phyloP scores from a whole-genome alignment of 2,329 filamentous ascomycete species.

The Dothideomycetes sp. region DNA sequence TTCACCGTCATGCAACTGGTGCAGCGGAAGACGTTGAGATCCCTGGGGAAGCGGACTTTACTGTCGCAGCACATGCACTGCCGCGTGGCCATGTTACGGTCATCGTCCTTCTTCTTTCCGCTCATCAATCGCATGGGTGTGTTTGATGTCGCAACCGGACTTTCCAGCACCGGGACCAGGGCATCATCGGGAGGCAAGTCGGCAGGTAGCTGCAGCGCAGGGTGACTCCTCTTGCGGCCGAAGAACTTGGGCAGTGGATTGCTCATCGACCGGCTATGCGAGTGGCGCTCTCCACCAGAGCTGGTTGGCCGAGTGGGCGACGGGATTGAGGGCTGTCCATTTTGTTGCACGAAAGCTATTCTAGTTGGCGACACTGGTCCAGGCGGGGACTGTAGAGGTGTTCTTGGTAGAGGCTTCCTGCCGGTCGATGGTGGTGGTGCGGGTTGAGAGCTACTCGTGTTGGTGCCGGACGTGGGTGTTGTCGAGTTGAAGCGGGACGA shows the following conservation, averaged over 20 bases:
- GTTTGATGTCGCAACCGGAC: conserved; percentile 10
- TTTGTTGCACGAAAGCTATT: not conserved
- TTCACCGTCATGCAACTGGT: conserved; percentile 78
- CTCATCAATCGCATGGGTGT: conserved; percentile 13
- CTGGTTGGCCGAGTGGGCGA: conserved; percentile 13
- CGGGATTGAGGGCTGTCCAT: not conserved
- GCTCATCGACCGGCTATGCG: conserved; percentile 55
- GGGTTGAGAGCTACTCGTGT: too few species aligned
- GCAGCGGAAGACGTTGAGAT: conserved; percentile 66
- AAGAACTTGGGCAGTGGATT: conserved; percentile 70
- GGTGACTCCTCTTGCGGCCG: conserved; percentile 40
- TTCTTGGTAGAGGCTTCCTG: not conserved
- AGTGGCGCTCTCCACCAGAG: conserved; percentile 13
- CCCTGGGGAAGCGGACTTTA: conserved; percentile 66
- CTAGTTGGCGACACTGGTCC: not conserved
- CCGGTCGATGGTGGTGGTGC: too few species aligned
- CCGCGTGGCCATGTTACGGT: conserved; percentile 55
- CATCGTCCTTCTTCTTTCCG: conserved; percentile 24
- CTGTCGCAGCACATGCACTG: conserved; percentile 81
- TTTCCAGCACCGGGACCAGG: conserved; percentile 27
- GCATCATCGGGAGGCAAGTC: conserved; percentile 33
- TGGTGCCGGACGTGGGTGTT: conserved; percentile 12
- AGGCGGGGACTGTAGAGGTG: not conserved
- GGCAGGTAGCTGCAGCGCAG: conserved; percentile 12
- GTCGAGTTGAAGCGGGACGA: conserved; percentile 12